phyloP scores from a whole-genome alignment of 192 early-diverging fungal genomes.

The Jimgerdemannia flammicorona region DNA sequence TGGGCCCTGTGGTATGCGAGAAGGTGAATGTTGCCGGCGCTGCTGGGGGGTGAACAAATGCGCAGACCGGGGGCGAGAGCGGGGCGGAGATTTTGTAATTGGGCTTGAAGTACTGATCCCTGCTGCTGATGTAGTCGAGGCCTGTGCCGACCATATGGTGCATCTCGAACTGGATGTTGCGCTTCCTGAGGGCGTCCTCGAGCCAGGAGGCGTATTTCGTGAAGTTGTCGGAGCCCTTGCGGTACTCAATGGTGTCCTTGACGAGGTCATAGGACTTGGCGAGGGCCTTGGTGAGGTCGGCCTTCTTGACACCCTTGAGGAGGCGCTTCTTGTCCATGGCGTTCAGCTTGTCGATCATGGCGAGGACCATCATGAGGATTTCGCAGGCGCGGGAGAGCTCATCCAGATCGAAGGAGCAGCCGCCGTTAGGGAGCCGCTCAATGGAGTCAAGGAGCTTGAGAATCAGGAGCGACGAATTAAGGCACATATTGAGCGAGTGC shows the following conservation, averaged over 20 bases:
- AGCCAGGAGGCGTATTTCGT: conserved; percentile 27
- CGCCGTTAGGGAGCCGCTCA: conserved; percentile 3
- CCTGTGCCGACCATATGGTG: conserved; percentile 1
- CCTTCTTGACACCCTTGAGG: conserved; percentile 15
- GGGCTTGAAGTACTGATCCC: not conserved
- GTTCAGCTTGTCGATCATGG: conserved; percentile 13
- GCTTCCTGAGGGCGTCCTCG: conserved; percentile 8
- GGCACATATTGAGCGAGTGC: conserved; percentile 26
- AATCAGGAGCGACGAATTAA: conserved; percentile 17
- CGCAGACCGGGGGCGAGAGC: not conserved
- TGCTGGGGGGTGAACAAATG: not conserved
- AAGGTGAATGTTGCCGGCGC: not conserved
- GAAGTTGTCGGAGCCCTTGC: conserved; percentile 17
- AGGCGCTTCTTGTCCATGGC: conserved; percentile 2
- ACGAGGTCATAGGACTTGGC: conserved; percentile 13
- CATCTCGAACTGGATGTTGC: not conserved
- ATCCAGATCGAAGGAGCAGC: conserved; percentile 31
- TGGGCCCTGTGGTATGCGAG: not conserved
- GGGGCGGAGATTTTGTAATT: not conserved
- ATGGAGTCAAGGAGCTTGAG: conserved; percentile 17
- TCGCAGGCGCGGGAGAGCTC: conserved; percentile 32
- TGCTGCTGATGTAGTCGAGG: not conserved
- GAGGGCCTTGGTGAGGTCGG: conserved; percentile 15
- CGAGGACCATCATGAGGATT: conserved; percentile 16
- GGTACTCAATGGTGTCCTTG: conserved; percentile 23